Evolutionary conservation across 345 rosid genomes (phyloP).

Genomic region (Pseudoturritis turrita): DNA sequence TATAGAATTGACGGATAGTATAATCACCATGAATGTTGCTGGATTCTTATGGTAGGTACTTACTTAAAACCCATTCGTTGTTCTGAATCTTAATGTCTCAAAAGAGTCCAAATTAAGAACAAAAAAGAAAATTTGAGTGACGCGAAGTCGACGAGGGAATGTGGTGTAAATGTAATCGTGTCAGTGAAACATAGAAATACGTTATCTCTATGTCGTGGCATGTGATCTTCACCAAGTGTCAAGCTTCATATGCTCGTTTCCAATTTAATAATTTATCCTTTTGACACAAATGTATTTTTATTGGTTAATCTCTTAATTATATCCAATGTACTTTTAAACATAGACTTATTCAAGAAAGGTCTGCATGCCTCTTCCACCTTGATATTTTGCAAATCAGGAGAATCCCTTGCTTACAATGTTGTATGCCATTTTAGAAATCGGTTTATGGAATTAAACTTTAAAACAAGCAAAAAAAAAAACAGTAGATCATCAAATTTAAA

Average conservation of each 20-base stretch:
- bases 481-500: neutral
- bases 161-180: slow-evolving; percentile 7
- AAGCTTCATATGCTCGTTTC: neutral
- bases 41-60: slow-evolving; percentile 5
- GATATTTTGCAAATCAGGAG: neutral
- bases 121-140: slow-evolving; percentile 11
- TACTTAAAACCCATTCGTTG: slow-evolving; percentile 12
- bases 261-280: neutral
- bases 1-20: neutral
- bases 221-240: slow-evolving; percentile 21
- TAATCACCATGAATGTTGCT: neutral
- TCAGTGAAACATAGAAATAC: neutral
- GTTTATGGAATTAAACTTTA: too few species aligned
- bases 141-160: slow-evolving; percentile 16
- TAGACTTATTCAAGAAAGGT: neutral
- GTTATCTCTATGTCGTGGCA: slow-evolving; percentile 8
- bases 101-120: slow-evolving; percentile 10
- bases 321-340: neutral
- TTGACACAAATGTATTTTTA: neutral
- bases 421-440: neutral
- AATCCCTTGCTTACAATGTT: neutral
- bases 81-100: slow-evolving; percentile 7
- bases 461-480: too few species aligned
- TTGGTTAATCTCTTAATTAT: neutral
- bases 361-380: neutral